Base-by-base conservation (phyloP, 352 stramenopile genomes). In the Phytophthora kernoviae region DNA sequence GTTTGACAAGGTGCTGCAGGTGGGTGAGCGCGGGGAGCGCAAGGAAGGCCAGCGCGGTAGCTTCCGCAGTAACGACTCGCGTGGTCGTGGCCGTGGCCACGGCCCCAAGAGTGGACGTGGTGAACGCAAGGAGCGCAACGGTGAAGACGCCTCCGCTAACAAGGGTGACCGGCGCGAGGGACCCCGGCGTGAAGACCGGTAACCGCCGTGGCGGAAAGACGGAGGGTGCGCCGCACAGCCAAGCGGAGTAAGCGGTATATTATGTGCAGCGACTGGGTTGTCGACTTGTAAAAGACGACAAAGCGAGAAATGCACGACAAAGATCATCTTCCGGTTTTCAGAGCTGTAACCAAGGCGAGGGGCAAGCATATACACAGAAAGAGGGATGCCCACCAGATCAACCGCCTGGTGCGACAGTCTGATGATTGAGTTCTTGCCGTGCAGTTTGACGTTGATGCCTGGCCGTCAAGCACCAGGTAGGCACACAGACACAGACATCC, bases 11-110 rank as follows among this genome's bases (percentile, higher is more conserved):
- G 68, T 82, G 32, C 66, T 96, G 42, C 62, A 84, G 40, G 87
- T 96, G 12, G 77, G 80, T 21, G 84, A 96, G 53, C 84, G 83
- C 41, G 70, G 65, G 12, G 81, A 93, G 20, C 82, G 86, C 67
- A 96, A 94, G 70, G 69, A 84, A 59, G 70, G 73, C 30, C 77
- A 84, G 51, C 79, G 81, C 37, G 57, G 77, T 46, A 70, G 77
- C 18, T 87, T 87, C 69, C 81, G 84, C 36, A 47, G 67, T 49
- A 73, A 70, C 18, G 69, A 86, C 64, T 30, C 69, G 56, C 72
- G 82, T 57, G 78, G 79, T 39, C 73, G 77, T 54, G 70, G 79
- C 7, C 71, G 80, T 54, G 70, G 73, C 9, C 68, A 79, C 44
- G 79, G 73, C 15, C 57, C 65, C 68, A 82, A 78, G 41, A 62